These are phyloP conservation scores for Pseudopithomyces maydicus DNA, from an alignment of 2,329 filamentous ascomycete genomes.

Conservation along the genomic window DNA sequence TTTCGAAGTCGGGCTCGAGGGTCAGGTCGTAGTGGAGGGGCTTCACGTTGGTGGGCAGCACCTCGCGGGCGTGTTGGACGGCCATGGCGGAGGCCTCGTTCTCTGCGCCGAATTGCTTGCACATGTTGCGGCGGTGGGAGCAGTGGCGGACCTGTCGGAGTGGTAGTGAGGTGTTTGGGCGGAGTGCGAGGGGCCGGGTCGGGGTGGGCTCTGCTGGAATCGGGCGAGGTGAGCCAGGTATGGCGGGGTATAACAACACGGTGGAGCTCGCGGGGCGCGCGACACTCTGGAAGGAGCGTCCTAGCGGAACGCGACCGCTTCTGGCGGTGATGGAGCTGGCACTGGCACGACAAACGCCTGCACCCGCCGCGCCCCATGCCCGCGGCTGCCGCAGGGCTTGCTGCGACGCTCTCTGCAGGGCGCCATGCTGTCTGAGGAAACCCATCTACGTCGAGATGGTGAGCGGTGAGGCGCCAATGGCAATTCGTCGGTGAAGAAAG, in stretches of 20 bases:
- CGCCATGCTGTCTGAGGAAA: slow-evolving; percentile 41
- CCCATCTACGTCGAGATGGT: slow-evolving; percentile 34
- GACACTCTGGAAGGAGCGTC: slow-evolving; percentile 31
- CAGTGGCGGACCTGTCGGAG: slow-evolving; percentile 59
- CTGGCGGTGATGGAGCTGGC: slow-evolving; percentile 18
- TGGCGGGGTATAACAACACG: slow-evolving; percentile 35
- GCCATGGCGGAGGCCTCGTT: slow-evolving; percentile 62
- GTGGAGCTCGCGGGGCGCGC: slow-evolving; percentile 32
- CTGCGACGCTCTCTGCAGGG: slow-evolving; percentile 27
- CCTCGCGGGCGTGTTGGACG: slow-evolving; percentile 72
- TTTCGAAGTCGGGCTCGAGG: slow-evolving; percentile 87
- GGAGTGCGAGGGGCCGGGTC: slow-evolving; percentile 22
- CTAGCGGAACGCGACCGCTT: slow-evolving; percentile 23
- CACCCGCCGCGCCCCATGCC: slow-evolving; percentile 7
- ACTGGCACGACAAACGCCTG: slow-evolving; percentile 3
- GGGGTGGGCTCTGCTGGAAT: slow-evolving; percentile 20
- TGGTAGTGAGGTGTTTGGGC: slow-evolving; percentile 22
- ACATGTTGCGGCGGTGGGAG: slow-evolving; percentile 79
- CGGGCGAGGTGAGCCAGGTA: slow-evolving; percentile 18
- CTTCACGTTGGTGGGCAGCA: slow-evolving; percentile 89
- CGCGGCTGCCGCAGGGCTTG: slow-evolving; percentile 8
- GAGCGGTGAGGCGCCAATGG: slow-evolving; percentile 20
- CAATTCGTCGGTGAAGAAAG: slow-evolving; percentile 29
- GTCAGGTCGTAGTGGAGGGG: slow-evolving; percentile 91
- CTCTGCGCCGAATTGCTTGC: slow-evolving; percentile 64